Evolutionary conservation across 2,329 filamentous ascomycete genomes (phyloP).

Genomic region (Fusarium fracticaudum): DNA sequence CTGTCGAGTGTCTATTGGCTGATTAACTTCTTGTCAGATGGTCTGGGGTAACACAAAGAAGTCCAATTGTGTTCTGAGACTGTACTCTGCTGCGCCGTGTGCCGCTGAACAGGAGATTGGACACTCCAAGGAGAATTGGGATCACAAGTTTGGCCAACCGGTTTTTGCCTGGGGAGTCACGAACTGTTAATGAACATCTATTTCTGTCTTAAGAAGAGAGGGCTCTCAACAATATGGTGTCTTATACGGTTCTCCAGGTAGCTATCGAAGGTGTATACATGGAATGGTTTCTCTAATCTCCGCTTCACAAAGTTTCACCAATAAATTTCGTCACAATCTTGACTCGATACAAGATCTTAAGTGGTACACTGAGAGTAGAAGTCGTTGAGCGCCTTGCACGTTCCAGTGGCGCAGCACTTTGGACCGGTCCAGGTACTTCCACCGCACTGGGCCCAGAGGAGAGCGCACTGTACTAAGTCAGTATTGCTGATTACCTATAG

Average conservation of each 20-base stretch:
- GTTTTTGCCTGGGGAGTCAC: neutral
- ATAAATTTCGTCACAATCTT: accelerated
- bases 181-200: accelerated
- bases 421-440: neutral
- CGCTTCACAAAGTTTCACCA: accelerated
- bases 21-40: neutral
- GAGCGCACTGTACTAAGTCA: neutral
- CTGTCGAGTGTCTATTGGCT: accelerated
- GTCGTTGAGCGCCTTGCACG: neutral
- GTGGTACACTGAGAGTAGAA: slow-evolving; percentile 9
- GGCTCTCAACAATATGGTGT: neutral
- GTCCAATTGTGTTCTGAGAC: neutral
- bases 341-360: neutral
- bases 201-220: accelerated
- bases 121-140: neutral
- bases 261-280: neutral
- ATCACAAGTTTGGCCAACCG: neutral
- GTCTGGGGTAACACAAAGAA: neutral
- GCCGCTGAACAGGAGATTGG: neutral
- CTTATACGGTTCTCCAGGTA: neutral
- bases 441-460: neutral
- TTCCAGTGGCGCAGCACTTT: slow-evolving; percentile 16
- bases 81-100: neutral
- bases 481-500: accelerated
- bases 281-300: accelerated